Evolutionary conservation across 768 basidiomycete species (phyloP).

Genomic region (Brasilioporus rufonigricans): DNA sequence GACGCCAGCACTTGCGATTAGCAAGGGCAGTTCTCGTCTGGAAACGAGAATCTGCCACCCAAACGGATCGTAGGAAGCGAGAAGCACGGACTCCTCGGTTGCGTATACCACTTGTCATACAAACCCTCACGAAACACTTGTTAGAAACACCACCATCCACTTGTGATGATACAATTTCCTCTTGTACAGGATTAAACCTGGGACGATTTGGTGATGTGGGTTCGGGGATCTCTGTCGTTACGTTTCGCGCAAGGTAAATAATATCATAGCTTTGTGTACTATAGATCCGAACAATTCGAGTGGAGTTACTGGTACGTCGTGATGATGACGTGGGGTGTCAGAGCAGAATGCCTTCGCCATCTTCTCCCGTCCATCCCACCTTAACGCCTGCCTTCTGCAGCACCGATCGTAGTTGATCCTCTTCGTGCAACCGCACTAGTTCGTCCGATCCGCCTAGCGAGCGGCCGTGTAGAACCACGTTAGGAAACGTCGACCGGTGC

Average conservation of each 20-base stretch:
- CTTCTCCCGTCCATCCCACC: conserved; percentile 25
- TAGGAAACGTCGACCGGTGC: conserved; percentile 69
- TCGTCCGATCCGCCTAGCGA: conserved; percentile 69
- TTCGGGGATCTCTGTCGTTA: conserved; percentile 1
- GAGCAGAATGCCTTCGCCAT: background rate
- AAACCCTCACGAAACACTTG: background rate
- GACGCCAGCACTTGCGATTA: background rate
- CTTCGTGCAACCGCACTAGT: conserved; percentile 45
- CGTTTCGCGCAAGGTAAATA: background rate
- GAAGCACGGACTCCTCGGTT: background rate
- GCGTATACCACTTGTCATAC: background rate
- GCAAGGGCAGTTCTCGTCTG: conserved; percentile 4
- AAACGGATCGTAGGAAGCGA: background rate
- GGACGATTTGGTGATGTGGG: conserved; percentile 5
- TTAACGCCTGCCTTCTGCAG: conserved; percentile 48
- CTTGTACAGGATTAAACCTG: background rate
- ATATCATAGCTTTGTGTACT: background rate
- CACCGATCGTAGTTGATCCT: conserved; percentile 40
- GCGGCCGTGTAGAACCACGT: conserved; percentile 61
- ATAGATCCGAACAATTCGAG: background rate
- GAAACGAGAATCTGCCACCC: background rate
- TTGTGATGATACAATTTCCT: conserved; percentile 6
- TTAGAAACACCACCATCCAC: conserved; percentile 2
- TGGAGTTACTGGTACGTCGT: background rate
- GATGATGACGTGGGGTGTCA: background rate